Evolutionary conservation across 2,329 filamentous ascomycete genomes (phyloP).

Genomic region (Pseudocercospora fuligena): DNA sequence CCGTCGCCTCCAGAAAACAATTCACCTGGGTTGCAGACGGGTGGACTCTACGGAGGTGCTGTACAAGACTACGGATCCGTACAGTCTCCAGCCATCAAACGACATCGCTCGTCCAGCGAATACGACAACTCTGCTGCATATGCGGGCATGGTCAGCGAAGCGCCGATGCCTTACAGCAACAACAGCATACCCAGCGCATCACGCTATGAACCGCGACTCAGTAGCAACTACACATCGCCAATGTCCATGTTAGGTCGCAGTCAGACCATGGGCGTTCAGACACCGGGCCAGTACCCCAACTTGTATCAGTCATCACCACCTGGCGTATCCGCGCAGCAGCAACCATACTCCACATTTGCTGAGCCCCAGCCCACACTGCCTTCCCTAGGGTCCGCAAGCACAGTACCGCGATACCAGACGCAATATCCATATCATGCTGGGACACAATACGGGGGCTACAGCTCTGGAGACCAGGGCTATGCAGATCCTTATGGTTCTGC

Average conservation of each 20-base stretch:
- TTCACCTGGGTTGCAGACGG: slow-evolving; percentile 23
- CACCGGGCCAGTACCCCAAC: slow-evolving; percentile 13
- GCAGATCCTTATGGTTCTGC: slow-evolving; percentile 6
- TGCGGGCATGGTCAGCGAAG: slow-evolving; percentile 19
- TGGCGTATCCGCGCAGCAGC: not conserved
- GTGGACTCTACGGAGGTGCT: slow-evolving; percentile 24
- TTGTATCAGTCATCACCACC: slow-evolving; percentile 4
- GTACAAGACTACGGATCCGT: slow-evolving; percentile 28
- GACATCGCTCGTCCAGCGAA: slow-evolving; percentile 35
- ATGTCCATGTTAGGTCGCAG: slow-evolving; percentile 21
- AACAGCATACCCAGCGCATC: slow-evolving; percentile 25
- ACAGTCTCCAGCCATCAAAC: slow-evolving; percentile 30
- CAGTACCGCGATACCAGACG: not conserved
- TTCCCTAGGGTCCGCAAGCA: not conserved
- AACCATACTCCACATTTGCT: not conserved
- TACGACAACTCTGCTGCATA: slow-evolving; percentile 31
- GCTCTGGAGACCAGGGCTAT: not conserved
- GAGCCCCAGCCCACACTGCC: slow-evolving; percentile 5
- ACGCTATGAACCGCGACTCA: slow-evolving; percentile 26
- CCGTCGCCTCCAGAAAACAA: slow-evolving; percentile 28
- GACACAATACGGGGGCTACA: not conserved
- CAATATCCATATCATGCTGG: not conserved
- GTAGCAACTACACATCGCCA: slow-evolving; percentile 22
- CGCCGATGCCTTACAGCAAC: slow-evolving; percentile 21
- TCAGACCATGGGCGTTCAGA: slow-evolving; percentile 21